phyloP scores from a whole-genome alignment of 1,284 basidiomycete genomes.

The Melanopsichium pennsylvanicum region DNA sequence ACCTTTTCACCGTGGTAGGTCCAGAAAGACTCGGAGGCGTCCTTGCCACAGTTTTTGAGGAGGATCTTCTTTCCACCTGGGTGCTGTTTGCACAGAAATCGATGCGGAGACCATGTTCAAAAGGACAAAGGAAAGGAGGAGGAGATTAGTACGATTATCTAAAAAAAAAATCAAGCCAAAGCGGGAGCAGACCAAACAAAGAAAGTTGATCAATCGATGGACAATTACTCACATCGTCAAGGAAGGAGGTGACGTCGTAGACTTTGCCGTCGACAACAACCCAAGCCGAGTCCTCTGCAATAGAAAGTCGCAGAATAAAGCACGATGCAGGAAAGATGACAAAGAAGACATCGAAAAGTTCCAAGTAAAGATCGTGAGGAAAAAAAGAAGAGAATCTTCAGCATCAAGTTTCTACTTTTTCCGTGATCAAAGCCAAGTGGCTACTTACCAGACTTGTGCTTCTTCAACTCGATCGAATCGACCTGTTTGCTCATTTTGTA shows the following conservation, averaged over 20 bases:
- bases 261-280: slow-evolving; percentile 62
- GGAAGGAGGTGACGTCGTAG: slow-evolving; percentile 64
- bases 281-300: slow-evolving; percentile 62
- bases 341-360: too few species aligned
- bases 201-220: not conserved
- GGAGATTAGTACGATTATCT: too few species aligned
- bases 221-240: slow-evolving; percentile 65
- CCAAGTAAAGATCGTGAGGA: too few species aligned
- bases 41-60: slow-evolving; percentile 63
- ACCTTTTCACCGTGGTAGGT: slow-evolving; percentile 63
- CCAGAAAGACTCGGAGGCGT: slow-evolving; percentile 62
- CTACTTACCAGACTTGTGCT: slow-evolving; percentile 57
- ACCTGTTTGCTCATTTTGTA: slow-evolving; percentile 49
- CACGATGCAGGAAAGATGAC: too few species aligned
- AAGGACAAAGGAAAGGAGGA: too few species aligned
- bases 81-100: slow-evolving; percentile 30
- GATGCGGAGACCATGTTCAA: too few species aligned
- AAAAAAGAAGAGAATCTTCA: not conserved
- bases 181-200: not conserved
- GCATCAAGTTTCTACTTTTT: not conserved
- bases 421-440: too few species aligned
- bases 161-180: not conserved
- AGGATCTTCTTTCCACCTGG: slow-evolving; percentile 65
- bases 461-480: slow-evolving; percentile 53
- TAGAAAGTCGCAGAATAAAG: too few species aligned